Evolutionary conservation across 1,284 basidiomycete genomes (phyloP).

Genomic region (Neolentinus lepideus): DNA sequence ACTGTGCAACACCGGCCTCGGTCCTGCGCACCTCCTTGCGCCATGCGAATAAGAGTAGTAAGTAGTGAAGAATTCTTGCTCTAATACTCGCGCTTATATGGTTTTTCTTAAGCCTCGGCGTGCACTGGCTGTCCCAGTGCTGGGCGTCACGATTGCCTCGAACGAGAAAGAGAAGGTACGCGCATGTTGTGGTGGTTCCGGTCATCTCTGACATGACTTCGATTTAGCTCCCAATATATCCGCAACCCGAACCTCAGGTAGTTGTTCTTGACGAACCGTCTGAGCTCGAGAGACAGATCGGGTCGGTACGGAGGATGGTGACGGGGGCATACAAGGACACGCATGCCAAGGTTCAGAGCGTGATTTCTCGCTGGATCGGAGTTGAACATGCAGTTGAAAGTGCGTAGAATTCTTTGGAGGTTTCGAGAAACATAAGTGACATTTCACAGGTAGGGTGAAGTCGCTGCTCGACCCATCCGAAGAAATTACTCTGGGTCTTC

Average conservation of each 20-base stretch:
- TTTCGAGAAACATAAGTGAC: background rate
- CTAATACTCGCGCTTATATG: background rate
- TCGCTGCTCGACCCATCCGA: slow-evolving; percentile 75
- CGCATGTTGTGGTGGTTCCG: background rate
- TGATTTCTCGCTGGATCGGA: slow-evolving; percentile 74
- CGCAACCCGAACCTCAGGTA: slow-evolving; percentile 48
- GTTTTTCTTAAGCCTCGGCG: background rate
- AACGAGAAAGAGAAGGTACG: background rate
- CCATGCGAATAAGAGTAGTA: background rate
- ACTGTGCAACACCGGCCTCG: background rate
- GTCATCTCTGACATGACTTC: background rate
- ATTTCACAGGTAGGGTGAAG: slow-evolving; percentile 64
- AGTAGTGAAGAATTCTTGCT: background rate
- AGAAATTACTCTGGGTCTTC: slow-evolving; percentile 75
- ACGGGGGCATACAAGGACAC: slow-evolving; percentile 48
- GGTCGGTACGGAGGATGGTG: slow-evolving; percentile 51
- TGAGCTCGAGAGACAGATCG: slow-evolving; percentile 66
- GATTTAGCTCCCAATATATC: slow-evolving; percentile 74
- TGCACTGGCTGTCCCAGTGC: background rate
- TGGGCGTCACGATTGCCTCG: background rate
- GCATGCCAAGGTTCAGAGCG: slow-evolving; percentile 58
- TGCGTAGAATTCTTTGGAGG: slow-evolving; percentile 32
- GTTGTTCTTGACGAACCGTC: slow-evolving; percentile 68
- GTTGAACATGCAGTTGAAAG: slow-evolving; percentile 79
- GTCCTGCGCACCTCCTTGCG: background rate